These are phyloP conservation scores for Vishniacozyma victoriae DNA, from an alignment of 768 basidiomycete genomes.

Conservation along the genomic window DNA sequence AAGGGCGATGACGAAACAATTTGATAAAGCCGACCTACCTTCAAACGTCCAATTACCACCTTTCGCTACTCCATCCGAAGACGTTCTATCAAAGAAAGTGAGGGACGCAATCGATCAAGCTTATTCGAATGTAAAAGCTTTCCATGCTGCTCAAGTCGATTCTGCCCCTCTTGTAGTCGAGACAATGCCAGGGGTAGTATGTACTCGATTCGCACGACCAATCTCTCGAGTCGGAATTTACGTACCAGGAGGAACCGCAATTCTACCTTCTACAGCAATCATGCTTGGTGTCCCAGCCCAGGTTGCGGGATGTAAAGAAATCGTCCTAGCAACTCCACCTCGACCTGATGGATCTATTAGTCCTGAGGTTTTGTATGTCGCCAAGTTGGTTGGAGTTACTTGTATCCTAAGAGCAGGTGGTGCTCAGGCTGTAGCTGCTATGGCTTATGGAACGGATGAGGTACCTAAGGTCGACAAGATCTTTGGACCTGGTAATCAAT, in stretches of 20 bases:
- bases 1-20: constrained; percentile 81
- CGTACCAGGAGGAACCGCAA: constrained; percentile 93
- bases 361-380: constrained; percentile 96
- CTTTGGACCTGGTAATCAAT: constrained; percentile 98
- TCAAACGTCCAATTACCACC: constrained; percentile 73
- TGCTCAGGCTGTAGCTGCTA: constrained; percentile 88
- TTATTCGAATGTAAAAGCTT: constrained; percentile 82
- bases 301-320: constrained; percentile 86
- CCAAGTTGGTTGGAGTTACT: constrained; percentile 80
- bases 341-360: constrained; percentile 85
- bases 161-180: constrained; percentile 69
- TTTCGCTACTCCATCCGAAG: constrained; percentile 58
- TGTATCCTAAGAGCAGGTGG: constrained; percentile 91
- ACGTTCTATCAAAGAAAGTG: constrained; percentile 51
- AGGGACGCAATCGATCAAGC: constrained; percentile 79
- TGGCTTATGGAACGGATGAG: constrained; percentile 92
- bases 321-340: constrained; percentile 95
- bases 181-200: constrained; percentile 96
- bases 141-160: constrained; percentile 83
- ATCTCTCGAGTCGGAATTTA: constrained; percentile 94
- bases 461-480: constrained; percentile 99
- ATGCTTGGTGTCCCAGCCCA: constrained; percentile 98
- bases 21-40: constrained; percentile 71
- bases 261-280: constrained; percentile 90
- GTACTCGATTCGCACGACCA: constrained; percentile 89